Base-by-base conservation (phyloP, 495 filamentous ascomycete species). In the Cercophora newfieldiana region DNA sequence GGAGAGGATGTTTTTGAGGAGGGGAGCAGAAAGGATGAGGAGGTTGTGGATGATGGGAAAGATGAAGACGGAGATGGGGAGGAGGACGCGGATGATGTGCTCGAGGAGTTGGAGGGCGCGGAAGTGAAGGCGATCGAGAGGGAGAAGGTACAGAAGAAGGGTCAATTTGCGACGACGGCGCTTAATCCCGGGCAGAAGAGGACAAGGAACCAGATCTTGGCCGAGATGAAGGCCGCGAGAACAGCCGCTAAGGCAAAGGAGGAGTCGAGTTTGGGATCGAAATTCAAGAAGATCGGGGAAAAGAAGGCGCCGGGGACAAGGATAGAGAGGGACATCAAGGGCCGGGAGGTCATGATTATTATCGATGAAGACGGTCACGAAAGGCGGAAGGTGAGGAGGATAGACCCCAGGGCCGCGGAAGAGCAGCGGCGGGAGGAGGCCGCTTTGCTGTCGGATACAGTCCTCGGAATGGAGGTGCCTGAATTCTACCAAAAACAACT, bases 321-420 rank as follows among this genome's bases (percentile, higher is more conserved):
- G 72, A 87, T 96, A 66, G 92, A 96, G 78, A 80, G 81, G 57
- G 91, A 96, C 70, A 82, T 85, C 61, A 86, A 87, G 63, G 89
- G 93, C 5, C 81, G 92, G 56, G 92, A 97, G 73, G 87, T 97
- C 3, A 81, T 97, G 61, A 89, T 96, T 64, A 90, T 93, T 18
- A 86, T 91, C 7, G 93, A 96, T 73, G 90, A 91, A 51, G 85
- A 97, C 66, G 96, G 95, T 8, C 90, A 93, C 53, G 90, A 91
- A 65, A 95, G 96, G 75, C 85, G 91, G 66, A 98, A 96, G 77
- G 85, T 94, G 78, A 81, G 85, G 69, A 89, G 83, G 73, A 71
- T 75, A 30, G 81, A 81, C 61, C 61, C 69, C 25, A 64, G 65
- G 26, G 70, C 74, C 16, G 66, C 72, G 21, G 65, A 78, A 25